Conservation (phyloP, 805 yeast genomes). For the Metschnikowia picachoensis region DNA sequence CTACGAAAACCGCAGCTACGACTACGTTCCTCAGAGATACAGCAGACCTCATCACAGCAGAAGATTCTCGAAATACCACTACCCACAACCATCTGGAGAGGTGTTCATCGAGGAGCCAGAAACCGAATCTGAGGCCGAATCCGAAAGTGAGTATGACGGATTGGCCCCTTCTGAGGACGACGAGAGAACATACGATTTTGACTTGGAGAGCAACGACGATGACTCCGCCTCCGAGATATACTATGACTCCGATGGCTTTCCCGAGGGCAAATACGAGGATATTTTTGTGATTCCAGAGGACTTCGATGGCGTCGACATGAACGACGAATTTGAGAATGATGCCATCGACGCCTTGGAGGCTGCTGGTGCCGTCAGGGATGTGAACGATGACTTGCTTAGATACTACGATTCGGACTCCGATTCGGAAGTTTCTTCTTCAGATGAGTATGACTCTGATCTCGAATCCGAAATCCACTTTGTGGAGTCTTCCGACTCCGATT, state of each 20-base stretch:
- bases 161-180: conserved; percentile 21
- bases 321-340: conserved; percentile 35
- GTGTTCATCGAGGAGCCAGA: conserved; percentile 44
- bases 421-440: conserved; percentile 8
- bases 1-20: not conserved
- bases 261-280: conserved; percentile 21
- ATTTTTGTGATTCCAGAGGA: conserved; percentile 22
- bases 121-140: conserved; percentile 29
- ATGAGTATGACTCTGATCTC: conserved; percentile 16
- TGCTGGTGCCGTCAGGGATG: conserved; percentile 22
- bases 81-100: conserved; percentile 32
- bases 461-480: conserved; percentile 11
- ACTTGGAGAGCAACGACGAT: conserved; percentile 21
- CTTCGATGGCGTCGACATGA: conserved; percentile 32
- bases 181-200: conserved; percentile 25
- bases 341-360: conserved; percentile 30
- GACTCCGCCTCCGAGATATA: conserved; percentile 17
- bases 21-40: conserved; percentile 5
- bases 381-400: conserved; percentile 24
- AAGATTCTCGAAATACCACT: conserved; percentile 31
- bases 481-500: conserved; percentile 11
- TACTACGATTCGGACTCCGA: conserved; percentile 23
- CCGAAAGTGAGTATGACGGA: conserved; percentile 22
- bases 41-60: conserved; percentile 9
- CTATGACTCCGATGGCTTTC: conserved; percentile 16